Base-by-base conservation (phyloP, 2,329 filamentous ascomycete species). In the Stylonectria norvegica region DNA sequence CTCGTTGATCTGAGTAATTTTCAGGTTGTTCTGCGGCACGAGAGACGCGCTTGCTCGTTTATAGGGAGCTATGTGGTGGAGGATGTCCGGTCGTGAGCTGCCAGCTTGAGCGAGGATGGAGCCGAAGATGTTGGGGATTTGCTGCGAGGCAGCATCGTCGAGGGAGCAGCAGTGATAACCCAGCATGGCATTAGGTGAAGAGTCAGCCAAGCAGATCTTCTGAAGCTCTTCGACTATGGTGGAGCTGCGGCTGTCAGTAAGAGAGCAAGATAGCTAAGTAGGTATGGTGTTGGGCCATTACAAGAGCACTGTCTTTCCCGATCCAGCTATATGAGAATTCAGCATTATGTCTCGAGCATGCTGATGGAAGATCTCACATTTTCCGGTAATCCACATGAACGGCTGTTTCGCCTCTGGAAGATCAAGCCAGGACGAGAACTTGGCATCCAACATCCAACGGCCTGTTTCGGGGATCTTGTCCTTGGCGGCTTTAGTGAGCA, bases 261-360 rank as follows among this genome's bases (percentile, higher is more conserved):
- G 15, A 20, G 29, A 15, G 22, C 11, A 12, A 9, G 10, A 42
- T 25, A 12, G 5, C 5, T 18, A 10, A 27, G n/a, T n/a, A 11
- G 10, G 12, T 7, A 11, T 11, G 9, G 11, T 5, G 12, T 28
- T 10, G 19, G 20, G 17, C 5, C 9, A 44, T 42, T 43, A 53
- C 53, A 57, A 60, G 2, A 60, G 43, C 4, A 53, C 50, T 3
- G 58, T 60, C 36, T 61, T 61, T 5, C 57, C 54, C 1, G 56
- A 55, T 10, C 57, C 58, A 27, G 58, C 53, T 57, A 23, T 22
- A 9, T 18, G 8, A 3, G 8, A 6, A n/a, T 15, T 34, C 30
- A 39, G 20, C 16, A 4, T 14, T 5, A n/a, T n/a, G n/a, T 30
- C 6, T 20, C 31, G 39, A 34, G 12, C 14, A 30, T 17, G 25